Percentiles rank a stretch among this genome's conserved stretches.
Conservation (phyloP, 2,329 filamentous ascomycete genomes). For the Diaporthe citri region DNA sequence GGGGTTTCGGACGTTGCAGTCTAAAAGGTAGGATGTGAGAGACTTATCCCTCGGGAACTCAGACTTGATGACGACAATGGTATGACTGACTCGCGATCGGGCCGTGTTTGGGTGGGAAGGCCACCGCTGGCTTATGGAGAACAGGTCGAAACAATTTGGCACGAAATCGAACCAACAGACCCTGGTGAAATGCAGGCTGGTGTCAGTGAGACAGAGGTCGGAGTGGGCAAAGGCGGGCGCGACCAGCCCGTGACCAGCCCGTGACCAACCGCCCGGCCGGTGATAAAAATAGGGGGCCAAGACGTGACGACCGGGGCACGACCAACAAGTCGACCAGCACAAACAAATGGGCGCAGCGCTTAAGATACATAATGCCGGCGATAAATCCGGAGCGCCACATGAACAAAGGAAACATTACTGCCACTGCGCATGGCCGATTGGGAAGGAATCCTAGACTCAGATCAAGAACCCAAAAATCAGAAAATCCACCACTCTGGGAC, state of each 20-base stretch:
- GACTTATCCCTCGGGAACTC: background rate
- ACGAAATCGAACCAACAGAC: background rate
- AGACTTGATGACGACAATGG: background rate
- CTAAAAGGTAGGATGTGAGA: background rate
- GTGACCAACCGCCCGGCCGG: slow-evolving; percentile 5
- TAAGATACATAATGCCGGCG: background rate
- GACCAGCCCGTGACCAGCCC: background rate
- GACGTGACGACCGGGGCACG: background rate
- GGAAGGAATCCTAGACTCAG: background rate
- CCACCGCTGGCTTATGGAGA: background rate
- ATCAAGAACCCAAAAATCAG: background rate
- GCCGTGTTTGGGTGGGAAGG: background rate
- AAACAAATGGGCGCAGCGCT: background rate
- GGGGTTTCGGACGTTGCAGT: background rate
- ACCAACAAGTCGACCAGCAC: slow-evolving; percentile 13
- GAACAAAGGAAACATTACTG: background rate
- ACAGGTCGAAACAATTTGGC: slow-evolving; percentile 14
- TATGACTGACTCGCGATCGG: background rate
- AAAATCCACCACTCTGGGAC: background rate
- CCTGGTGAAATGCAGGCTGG: background rate
- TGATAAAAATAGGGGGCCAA: slow-evolving; percentile 23
- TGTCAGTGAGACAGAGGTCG: background rate
- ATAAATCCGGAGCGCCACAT: background rate
- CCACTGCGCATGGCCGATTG: background rate
- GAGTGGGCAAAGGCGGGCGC: background rate